Base-by-base conservation (phyloP, 1,284 basidiomycete genomes). In the Wallemia ichthyophaga region DNA sequence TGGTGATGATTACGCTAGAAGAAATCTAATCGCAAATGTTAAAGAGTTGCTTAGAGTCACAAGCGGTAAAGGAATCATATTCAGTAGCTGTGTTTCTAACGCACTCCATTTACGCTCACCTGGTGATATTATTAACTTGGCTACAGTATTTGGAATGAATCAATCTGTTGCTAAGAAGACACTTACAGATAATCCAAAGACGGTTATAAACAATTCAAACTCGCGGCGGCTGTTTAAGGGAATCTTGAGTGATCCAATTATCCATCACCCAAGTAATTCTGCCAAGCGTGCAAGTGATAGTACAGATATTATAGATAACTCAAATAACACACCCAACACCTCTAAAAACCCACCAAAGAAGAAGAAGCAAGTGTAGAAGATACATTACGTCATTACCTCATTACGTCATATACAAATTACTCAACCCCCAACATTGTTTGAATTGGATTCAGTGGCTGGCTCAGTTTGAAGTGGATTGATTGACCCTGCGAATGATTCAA, bases 11-110 rank as follows among this genome's bases (percentile, higher is more conserved):
- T 69, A 68, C 7, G 74, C 75, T 19, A 81, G 83, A 67, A 69
- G 81, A 57, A 83, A 85, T 61, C 86, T 83, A 84, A 86, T 84
- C 81, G 79, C 81, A 0, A 74, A 77, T 0, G 77, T 82, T 19
- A 72, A 79, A 31, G 84, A 86, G 66, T 71, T 86, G 1, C 73
- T 77, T 15, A 73, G 83, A 1, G 82, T 83, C 1, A 81, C 82
- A 9, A 83, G 83, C 63, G 83, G 83, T 1, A 82, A 78, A 66
- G 79, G 78, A 0, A 66, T 86, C 32, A 67, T 85, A 17, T 71
- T 85, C 1, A 80, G 78, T 61, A 75, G 82, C 3, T 81, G 82
- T 0, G 78, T 76, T 0, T 67, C 73, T 15, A 70, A 71, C 15
- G 74, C 78, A 55, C 71, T 72, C 1, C 79, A 83, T 66, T 67